Evolutionary conservation across 2,329 filamentous ascomycete species (phyloP).

Genomic region (Trichocomaceae sp.): DNA sequence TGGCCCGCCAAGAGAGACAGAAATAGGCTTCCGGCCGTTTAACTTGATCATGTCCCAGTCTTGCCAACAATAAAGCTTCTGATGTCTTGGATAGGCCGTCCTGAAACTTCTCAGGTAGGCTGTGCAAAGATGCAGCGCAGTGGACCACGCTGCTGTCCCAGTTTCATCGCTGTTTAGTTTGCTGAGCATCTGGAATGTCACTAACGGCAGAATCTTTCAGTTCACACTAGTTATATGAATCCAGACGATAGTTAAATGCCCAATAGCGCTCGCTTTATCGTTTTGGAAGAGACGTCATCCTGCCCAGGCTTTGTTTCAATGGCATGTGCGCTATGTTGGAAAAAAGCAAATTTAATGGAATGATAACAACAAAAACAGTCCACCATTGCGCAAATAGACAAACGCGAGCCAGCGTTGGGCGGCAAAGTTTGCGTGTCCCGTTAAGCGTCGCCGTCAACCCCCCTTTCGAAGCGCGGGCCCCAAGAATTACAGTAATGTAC

Average conservation of each 20-base stretch:
- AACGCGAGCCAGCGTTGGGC: not conserved
- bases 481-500: not conserved
- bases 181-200: not conserved
- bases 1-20: not conserved
- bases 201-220: not conserved
- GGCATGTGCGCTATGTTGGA: not conserved
- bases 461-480: conserved; percentile 19
- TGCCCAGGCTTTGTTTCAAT: not conserved
- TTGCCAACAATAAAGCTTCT: not conserved
- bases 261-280: not conserved
- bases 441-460: conserved; percentile 3
- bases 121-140: conserved; percentile 4
- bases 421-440: conserved; percentile 11
- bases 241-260: not conserved
- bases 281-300: too few relatives aligned
- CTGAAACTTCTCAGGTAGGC: not conserved
- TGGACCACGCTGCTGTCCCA: conserved; percentile 1
- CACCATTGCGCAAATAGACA: not conserved
- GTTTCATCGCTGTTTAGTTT: not conserved
- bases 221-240: too few relatives aligned
- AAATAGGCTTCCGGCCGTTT: not conserved
- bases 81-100: not conserved
- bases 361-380: not conserved
- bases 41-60: not conserved
- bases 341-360: not conserved